Conservation (phyloP, 768 basidiomycete genomes). For the Suillus cothurnatus region DNA sequence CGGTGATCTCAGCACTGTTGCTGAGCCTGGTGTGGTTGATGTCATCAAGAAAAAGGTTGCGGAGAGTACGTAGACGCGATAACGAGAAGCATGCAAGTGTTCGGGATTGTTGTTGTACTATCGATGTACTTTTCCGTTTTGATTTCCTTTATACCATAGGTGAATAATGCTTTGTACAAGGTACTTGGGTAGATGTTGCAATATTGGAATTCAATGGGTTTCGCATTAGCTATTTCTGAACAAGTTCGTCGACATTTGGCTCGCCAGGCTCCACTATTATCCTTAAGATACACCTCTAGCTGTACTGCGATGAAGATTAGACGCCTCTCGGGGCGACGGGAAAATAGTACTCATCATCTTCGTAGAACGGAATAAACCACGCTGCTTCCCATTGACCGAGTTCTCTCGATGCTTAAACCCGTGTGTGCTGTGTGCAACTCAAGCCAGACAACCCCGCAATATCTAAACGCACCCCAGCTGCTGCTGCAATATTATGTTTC, state of each 20-base stretch:
- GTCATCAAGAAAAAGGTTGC: slow-evolving; percentile 81
- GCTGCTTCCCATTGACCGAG: too few species aligned
- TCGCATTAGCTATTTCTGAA: not conserved
- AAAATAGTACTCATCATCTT: slow-evolving; percentile 20
- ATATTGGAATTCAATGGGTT: not conserved
- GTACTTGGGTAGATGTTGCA: not conserved
- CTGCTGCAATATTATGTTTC: too few species aligned
- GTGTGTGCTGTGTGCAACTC: too few species aligned
- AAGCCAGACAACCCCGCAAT: too few species aligned
- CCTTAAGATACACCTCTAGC: not conserved
- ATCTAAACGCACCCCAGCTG: too few species aligned
- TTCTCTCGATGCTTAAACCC: too few species aligned
- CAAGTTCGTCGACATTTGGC: not conserved
- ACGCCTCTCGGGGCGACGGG: not conserved
- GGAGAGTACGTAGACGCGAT: slow-evolving; percentile 29
- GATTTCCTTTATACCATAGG: not conserved
- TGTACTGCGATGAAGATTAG: not conserved
- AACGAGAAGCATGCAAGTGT: not conserved
- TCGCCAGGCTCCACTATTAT: not conserved
- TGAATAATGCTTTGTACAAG: slow-evolving; percentile 1
- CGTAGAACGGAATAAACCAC: slow-evolving; percentile 17
- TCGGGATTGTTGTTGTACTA: not conserved
- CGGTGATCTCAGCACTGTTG: slow-evolving; percentile 92
- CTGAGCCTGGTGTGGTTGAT: slow-evolving; percentile 87
- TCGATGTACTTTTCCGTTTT: not conserved